Conservation (phyloP, 1,284 basidiomycete genomes). For the Apiotrichum mycotoxinovorans region DNA sequence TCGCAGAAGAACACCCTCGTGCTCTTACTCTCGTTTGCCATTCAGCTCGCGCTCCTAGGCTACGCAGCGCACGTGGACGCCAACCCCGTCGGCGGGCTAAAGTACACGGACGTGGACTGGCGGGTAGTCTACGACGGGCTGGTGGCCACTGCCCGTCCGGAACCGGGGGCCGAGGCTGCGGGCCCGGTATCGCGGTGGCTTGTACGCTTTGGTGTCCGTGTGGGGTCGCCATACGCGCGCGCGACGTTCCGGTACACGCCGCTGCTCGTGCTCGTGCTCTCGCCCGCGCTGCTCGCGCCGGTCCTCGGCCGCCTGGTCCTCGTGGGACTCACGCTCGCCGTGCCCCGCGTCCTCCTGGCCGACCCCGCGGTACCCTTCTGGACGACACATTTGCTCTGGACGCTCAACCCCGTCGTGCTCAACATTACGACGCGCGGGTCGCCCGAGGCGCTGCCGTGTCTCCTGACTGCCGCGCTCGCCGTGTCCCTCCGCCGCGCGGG, state of each 20-base stretch:
- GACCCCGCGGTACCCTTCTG: constrained; percentile 16
- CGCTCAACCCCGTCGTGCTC: constrained; percentile 90
- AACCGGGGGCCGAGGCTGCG: not conserved
- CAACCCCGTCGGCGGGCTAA: constrained; percentile 55
- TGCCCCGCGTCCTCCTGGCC: constrained; percentile 71
- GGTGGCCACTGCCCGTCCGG: constrained; percentile 22
- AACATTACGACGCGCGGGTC: constrained; percentile 95
- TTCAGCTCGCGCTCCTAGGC: constrained; percentile 36
- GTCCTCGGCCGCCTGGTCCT: constrained; percentile 90
- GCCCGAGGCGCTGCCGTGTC: constrained; percentile 81
- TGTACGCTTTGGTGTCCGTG: not conserved
- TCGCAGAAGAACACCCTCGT: not conserved
- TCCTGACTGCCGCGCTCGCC: constrained; percentile 57
- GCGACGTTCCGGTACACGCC: constrained; percentile 97
- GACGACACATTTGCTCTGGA: constrained; percentile 59
- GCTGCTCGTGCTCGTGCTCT: constrained; percentile 74
- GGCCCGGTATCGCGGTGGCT: constrained; percentile 2
- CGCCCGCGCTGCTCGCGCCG: constrained; percentile 75
- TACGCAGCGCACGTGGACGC: constrained; percentile 44
- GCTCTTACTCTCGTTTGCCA: constrained; percentile 20
- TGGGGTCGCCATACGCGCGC: constrained; percentile 77
- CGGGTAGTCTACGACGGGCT: constrained; percentile 91
- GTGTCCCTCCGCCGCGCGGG: constrained; percentile 62
- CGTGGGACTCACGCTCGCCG: constrained; percentile 74
- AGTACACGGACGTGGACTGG: constrained; percentile 98